Evolutionary conservation across 306 rosid genomes (phyloP), one percentile per base, ranked within the genome.

Genomic region (Oemleria cerasiformis): DNA sequence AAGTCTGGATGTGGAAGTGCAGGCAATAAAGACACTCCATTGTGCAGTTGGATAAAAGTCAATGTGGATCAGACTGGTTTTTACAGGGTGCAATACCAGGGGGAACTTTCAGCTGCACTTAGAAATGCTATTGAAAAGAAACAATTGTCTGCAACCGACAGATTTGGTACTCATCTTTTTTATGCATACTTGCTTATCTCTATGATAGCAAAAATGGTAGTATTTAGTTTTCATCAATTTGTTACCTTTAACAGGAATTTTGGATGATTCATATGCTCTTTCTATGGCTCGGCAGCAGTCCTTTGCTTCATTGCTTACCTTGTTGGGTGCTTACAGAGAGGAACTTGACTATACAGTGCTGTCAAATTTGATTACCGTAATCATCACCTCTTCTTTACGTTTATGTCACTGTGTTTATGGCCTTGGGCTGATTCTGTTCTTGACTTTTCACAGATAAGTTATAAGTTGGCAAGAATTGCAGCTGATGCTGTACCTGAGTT

Each of bases 11-110:
- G 54, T 64, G 68, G 60, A 72, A 6, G 75, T 44, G 6, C 15
- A 25, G 77, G 84, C 78, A 79, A 75, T 57, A 43, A 45, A 60
- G 77, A 64, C 61, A 80, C 40, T 70, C 68, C 77, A 50, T 49
- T 9, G 23, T 62, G 74, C 74, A 53, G 77, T 72, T 93, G 97
- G 97, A 82, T 90, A 80, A 93, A 93, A 78, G 78, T 93, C 77
- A 90, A 93, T 80, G 96, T 90, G 83, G 96, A 88, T 55, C 98
- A 93, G 86, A 34, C 98, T 78, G 98, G 98, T 75, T 90, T 93
- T 77, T 93, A 93, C 83, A 77, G 98, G 83, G 98, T 93, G 87
- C 90, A 93, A 64, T 93, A 93, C 79, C 97, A 93, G 43, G 90
- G 80, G 72, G 68, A 70, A 51, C 97, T 93, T 73, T 80, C 96